Evolutionary conservation across 768 basidiomycete species (phyloP).

Genomic region (Termitomyces sp.): DNA sequence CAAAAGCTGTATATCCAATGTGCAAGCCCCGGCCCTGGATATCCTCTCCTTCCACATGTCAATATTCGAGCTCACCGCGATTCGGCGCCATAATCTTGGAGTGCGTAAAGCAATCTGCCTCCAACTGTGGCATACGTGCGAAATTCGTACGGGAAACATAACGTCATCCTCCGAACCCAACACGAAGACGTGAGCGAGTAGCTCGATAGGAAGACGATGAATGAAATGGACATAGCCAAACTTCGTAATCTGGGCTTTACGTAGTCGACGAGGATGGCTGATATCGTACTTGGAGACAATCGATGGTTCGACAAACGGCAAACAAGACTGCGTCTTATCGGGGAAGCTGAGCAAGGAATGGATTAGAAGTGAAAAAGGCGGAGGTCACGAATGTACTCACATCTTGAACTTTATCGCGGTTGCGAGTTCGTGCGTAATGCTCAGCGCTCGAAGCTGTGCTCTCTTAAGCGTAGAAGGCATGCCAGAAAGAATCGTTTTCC

Average conservation of each 20-base stretch:
- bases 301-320: constrained; percentile 7
- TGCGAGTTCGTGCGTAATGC: constrained; percentile 45
- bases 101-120: constrained; percentile 54
- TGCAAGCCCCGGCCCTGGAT: constrained; percentile 50
- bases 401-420: constrained; percentile 36
- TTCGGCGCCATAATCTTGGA: constrained; percentile 58
- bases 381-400: constrained; percentile 15
- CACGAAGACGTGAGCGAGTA: constrained; percentile 59
- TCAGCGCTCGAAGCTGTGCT: constrained; percentile 40
- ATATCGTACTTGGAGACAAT: constrained; percentile 18
- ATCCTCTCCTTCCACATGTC: constrained; percentile 63
- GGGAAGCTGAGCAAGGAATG: constrained; percentile 6
- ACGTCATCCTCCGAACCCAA: constrained; percentile 50
- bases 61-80: constrained; percentile 42
- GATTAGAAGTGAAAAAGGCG: background rate
- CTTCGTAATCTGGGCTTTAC: constrained; percentile 19
- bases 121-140: constrained; percentile 68
- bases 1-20: constrained; percentile 53
- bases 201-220: constrained; percentile 52
- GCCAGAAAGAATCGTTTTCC: constrained; percentile 3
- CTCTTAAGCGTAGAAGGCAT: constrained; percentile 32
- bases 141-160: constrained; percentile 55
- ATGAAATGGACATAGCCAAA: constrained; percentile 39
- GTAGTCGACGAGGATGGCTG: constrained; percentile 30
- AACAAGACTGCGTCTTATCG: constrained; percentile 11